Base-by-base conservation (phyloP, 768 basidiomycete species). In the Leccinum arenicola region DNA sequence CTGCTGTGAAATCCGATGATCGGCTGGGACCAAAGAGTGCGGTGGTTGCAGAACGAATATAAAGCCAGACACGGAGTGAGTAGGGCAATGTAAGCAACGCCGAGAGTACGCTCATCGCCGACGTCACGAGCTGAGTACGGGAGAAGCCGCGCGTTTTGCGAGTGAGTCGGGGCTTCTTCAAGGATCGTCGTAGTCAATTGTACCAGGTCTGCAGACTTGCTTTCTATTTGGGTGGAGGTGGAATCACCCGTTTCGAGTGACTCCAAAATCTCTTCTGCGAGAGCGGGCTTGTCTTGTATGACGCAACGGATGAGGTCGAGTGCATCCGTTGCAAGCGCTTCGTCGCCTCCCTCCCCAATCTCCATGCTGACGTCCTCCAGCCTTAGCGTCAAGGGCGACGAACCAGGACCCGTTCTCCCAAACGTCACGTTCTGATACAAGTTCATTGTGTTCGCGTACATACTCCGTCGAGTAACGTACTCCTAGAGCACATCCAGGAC, bases 41-140 rank as follows among this genome's bases (percentile, higher is more conserved):
- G 0, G 86, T 81, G 0, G 82, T 77, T 0, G 93, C 89, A 6
- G 89, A 89, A 12, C 93, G 86, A 19, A 95, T 82, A 66, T 90
- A 95, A 10, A 93, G 77, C 94, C 93, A 96, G 23, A 95, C 90
- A 2, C 89, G 82, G 63, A 85, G 84, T n/a, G 91, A 89, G 66
- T 88, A 88, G 1, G 89, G 90, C 12, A 91, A 75, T 1, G 86
- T 83, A 36, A 95, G 80, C 31, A 95, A 79, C 0, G 87, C 87
- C 4, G 90, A 81, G 19, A 96, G 81, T 12, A 95, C 87, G 55
- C 86, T 89, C 77, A 96, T 83, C 4, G 91, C 85, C 8, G 89
- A 91, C 3, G 89, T 88, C 61, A 92, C 87, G 60, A 93, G 79
- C 45, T 83, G 81, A 1, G 83, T 80, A 19, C 82, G 80, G 21